These are phyloP conservation scores for Aureobasidium sp. DNA, from an alignment of 2,329 filamentous ascomycete species.

Conservation along the genomic window DNA sequence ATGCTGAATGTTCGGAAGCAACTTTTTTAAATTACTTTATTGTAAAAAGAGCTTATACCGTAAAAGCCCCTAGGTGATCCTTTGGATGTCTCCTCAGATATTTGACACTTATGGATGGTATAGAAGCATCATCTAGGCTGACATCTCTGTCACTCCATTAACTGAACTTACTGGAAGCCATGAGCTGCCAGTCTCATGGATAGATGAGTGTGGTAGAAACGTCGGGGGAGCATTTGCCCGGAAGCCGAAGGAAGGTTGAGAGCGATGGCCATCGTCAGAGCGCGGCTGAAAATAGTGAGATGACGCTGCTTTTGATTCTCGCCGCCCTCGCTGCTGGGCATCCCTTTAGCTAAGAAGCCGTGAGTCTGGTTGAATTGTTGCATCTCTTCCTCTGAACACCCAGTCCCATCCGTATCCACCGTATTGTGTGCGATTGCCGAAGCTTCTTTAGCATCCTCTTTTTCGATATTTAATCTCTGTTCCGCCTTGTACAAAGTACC, in stretches of 20 bases:
- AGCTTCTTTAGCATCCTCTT: neutral
- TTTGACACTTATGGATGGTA: too few relatives aligned
- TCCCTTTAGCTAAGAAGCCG: neutral
- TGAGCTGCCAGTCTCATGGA: neutral
- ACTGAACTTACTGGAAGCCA: neutral
- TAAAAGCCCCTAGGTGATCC: neutral
- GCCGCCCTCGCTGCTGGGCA: constrained; percentile 1
- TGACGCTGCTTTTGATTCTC: neutral
- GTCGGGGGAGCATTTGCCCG: neutral
- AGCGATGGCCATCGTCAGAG: neutral
- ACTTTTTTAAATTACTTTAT: too few relatives aligned
- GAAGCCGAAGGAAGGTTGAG: neutral
- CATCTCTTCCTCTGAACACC: neutral
- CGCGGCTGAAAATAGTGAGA: constrained; percentile 4
- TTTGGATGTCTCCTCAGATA: too few relatives aligned
- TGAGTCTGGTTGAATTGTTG: neutral
- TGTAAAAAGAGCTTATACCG: too few relatives aligned
- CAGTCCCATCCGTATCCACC: neutral
- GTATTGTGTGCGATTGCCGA: neutral
- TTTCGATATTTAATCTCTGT: neutral
- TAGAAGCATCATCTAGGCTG: too few relatives aligned
- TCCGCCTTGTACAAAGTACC: neutral
- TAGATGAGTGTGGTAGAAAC: neutral
- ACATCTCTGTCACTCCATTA: too few relatives aligned
- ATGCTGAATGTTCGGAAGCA: too few relatives aligned